Evolutionary conservation across 345 rosid species (phyloP).

Genomic region (Acer negundo): DNA sequence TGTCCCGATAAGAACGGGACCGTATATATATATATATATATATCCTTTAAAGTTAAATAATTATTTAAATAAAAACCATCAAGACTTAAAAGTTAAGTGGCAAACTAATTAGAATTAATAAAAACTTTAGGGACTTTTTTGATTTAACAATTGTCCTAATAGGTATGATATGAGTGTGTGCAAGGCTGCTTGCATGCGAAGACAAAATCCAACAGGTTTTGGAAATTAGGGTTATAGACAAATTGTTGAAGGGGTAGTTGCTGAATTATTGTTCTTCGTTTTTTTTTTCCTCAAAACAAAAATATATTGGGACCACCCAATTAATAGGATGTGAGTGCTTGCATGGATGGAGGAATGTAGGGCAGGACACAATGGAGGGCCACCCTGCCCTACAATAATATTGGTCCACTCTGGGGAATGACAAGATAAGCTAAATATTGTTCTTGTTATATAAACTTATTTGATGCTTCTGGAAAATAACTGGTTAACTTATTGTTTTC

Average conservation of each 20-base stretch:
- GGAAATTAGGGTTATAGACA: slow-evolving; percentile 1
- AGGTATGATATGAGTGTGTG: neutral
- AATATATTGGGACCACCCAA: neutral
- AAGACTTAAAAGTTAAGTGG: no score
- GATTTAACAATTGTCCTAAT: no score
- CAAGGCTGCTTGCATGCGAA: neutral
- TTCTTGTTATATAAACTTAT: neutral
- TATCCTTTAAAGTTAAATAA: no score
- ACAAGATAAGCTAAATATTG: neutral
- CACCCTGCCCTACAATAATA: neutral
- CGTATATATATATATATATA: no score
- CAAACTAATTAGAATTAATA: no score
- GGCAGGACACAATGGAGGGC: neutral
- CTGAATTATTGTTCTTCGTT: neutral
- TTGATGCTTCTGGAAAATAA: neutral
- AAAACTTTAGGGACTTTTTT: no score
- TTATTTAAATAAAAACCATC: no score
- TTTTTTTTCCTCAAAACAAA: neutral
- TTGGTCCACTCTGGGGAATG: neutral
- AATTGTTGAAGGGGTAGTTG: neutral
- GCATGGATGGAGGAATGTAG: neutral
- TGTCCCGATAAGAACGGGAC: no score
- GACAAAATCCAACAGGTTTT: neutral
- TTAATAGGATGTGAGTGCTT: neutral
- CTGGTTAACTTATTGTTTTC: neutral